These are phyloP conservation scores for Capsicum rhomboideum DNA, from an alignment of 257 asterid genomes.

Conservation along the genomic window DNA sequence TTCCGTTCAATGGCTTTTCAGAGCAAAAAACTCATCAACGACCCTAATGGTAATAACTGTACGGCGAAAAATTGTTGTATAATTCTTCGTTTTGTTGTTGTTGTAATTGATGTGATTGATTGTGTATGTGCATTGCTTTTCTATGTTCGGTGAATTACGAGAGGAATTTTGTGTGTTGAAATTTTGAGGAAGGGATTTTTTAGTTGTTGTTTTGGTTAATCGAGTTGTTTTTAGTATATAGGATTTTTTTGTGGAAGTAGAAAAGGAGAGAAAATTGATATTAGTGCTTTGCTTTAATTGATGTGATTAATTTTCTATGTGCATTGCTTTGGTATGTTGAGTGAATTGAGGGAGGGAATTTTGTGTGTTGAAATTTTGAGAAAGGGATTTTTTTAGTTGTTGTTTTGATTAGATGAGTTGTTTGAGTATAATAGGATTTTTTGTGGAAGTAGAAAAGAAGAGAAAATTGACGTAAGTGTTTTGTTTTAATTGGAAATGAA, in stretches of 20 bases:
- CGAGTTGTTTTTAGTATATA: background rate
- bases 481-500: background rate
- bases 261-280: no score
- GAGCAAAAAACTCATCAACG: slow-evolving; percentile 84
- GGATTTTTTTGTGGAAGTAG: background rate
- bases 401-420: background rate
- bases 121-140: background rate
- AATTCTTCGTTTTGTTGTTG: background rate
- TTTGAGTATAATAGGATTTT: background rate
- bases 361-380: background rate
- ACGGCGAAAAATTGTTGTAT: background rate
- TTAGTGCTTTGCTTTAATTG: background rate
- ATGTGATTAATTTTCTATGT: background rate
- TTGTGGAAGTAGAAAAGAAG: background rate
- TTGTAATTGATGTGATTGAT: background rate
- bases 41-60: slow-evolving; percentile 59
- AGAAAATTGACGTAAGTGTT: background rate
- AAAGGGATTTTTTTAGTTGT: background rate
- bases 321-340: background rate
- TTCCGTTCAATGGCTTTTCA: slow-evolving; percentile 42
- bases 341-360: background rate
- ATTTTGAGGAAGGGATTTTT: background rate
- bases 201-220: background rate
- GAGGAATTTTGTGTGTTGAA: background rate
- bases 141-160: no score